Conservation (phyloP, 345 rosid species). For the Psidium guajava region DNA sequence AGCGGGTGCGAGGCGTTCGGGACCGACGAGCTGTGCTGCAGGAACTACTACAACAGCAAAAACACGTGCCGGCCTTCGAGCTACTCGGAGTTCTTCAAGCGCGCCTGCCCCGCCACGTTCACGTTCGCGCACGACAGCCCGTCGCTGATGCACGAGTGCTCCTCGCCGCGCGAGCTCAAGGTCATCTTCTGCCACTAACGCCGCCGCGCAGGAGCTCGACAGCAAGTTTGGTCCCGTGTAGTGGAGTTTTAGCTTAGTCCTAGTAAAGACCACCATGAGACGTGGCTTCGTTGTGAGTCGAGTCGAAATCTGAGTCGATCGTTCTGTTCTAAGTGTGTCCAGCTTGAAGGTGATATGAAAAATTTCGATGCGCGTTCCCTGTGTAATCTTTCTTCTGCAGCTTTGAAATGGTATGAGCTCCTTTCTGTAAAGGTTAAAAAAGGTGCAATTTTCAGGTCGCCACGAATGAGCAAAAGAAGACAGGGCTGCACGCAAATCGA, state of each 20-base stretch:
- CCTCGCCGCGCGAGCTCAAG: conserved; percentile 88
- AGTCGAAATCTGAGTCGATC: neutral
- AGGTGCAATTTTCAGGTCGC: neutral
- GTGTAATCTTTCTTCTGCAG: neutral
- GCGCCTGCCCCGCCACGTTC: conserved; percentile 73
- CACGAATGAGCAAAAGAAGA: neutral
- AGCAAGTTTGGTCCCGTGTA: neutral
- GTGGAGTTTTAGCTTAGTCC: neutral
- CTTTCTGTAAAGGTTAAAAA: neutral
- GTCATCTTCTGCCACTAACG: conserved; percentile 81
- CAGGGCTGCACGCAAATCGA: neutral
- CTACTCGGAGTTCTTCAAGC: conserved; percentile 69
- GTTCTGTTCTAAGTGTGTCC: neutral
- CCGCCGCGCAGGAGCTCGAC: neutral
- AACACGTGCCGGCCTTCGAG: conserved; percentile 61
- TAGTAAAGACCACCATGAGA: neutral
- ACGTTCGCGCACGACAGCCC: conserved; percentile 87
- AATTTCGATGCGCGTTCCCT: neutral
- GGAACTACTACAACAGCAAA: conserved; percentile 69
- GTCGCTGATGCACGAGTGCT: conserved; percentile 75
- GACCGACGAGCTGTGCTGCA: conserved; percentile 82
- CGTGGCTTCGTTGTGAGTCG: neutral
- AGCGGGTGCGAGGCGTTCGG: conserved; percentile 81
- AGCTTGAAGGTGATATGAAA: neutral
- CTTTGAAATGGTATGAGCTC: neutral